Evolutionary conservation across 345 rosid species (phyloP), one percentile per base, ranked within the genome.

Genomic region (Raphanus raphanistrum): DNA sequence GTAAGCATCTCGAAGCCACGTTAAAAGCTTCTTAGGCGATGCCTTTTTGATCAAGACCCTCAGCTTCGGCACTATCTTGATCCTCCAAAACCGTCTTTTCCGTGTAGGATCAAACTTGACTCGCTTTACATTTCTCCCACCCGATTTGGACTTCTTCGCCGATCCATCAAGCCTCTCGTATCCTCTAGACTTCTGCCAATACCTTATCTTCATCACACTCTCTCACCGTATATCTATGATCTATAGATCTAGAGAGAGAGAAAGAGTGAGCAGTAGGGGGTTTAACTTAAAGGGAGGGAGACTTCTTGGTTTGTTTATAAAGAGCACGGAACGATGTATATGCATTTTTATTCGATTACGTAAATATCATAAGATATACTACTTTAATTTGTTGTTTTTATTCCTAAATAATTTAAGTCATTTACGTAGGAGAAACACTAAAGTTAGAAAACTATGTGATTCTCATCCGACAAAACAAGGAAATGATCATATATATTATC

Each of bases 1-100:
- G 83, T 88, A 90, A n/a, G 90, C 87, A 71, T 88, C 93, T 1
- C 96, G 77, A 11, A 90, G 83, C 87, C 91, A 87, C 27, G 82
- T 82, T 16, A 89, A 28, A 28, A 85, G 21, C 80, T 76, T 84
- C 83, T 84, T 90, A 8, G 93, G 91, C 5, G 83, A 77, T 9
- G 77, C 77, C 71, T 21, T 55, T 66, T 73, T 78, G n/a, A 84
- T 78, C n/a, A 84, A 32, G 52, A 84, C 35, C 72, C 71, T 78
- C 29, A 87, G 81, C 80, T 80, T 88, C 0, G 91, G 92, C 71
- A 77, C 79, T 29, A 77, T 75, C 88, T 86, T 89, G 76, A 89
- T 77, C 83, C 85, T 82, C 87, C 89, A 84, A 61, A 69, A 71
- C 63, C 82, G 66, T 72, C 73, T 75, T 63, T 84, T 76, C 74